Evolutionary conservation across 108 stramenopile genomes (phyloP).

Genomic region (Nitzschia sp.): DNA sequence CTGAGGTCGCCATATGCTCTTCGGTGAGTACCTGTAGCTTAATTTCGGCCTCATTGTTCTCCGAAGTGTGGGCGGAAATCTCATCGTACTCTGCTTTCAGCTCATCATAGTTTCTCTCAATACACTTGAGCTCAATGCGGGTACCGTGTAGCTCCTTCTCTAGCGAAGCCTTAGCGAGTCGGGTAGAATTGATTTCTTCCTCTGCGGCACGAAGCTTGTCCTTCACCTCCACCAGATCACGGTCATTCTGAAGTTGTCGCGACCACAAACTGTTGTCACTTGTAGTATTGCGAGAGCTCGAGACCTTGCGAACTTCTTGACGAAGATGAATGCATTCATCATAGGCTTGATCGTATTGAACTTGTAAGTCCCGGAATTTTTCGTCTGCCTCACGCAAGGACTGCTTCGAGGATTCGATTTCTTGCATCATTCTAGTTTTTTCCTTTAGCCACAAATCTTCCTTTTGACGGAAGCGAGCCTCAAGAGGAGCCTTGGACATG

Average conservation of each 20-base stretch:
- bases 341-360: constrained; percentile 55
- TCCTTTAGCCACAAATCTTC: constrained; percentile 79
- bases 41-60: constrained; percentile 85
- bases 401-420: constrained; percentile 57
- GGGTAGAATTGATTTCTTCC: constrained; percentile 71
- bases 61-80: constrained; percentile 62
- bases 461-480: constrained; percentile 80
- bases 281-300: constrained; percentile 31
- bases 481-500: constrained; percentile 86
- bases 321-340: constrained; percentile 61
- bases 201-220: constrained; percentile 64
- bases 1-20: constrained; percentile 86
- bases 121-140: constrained; percentile 62
- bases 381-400: constrained; percentile 65
- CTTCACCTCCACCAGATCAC: constrained; percentile 68
- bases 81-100: constrained; percentile 71
- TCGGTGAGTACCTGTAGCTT: constrained; percentile 74
- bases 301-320: constrained; percentile 63
- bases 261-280: constrained; percentile 57
- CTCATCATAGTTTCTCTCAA: constrained; percentile 64
- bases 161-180: constrained; percentile 77
- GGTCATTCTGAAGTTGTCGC: constrained; percentile 66
- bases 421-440: constrained; percentile 54
- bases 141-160: constrained; percentile 79
- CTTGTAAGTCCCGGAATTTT: constrained; percentile 61